Base-by-base conservation (phyloP, 768 basidiomycete species). In the Hemileccinum impolitum region DNA sequence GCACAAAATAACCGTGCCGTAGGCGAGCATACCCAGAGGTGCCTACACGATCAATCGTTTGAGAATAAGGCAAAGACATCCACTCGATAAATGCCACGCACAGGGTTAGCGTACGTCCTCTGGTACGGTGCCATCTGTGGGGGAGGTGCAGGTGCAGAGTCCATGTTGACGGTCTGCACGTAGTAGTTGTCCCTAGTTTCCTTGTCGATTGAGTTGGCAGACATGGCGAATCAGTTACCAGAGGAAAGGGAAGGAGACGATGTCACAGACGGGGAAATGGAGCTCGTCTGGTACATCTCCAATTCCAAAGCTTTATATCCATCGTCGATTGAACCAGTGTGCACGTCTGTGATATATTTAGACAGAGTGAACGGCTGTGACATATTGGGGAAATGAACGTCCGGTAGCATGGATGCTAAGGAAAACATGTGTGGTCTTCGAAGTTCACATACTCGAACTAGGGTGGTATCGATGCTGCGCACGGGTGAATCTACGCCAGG, bases 1-100 rank as follows among this genome's bases (percentile, higher is more conserved):
- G 43, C 65, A 66, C 42, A 66, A 45, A 15, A 66, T 63, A 30
- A 61, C 65, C 12, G 63, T 62, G 19, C 65, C 59, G 23, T 61
- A 64, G 18, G 62, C 53, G 49, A 64, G 53, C 62, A 66, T 61
- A 8, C 63, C 63, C 40, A 66, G 35, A 38, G 63, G 62, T 39
- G 56, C 57, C 64, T 66, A 36, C 8, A 43, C 37, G 18, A 36
- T 40, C 28, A 30, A 9, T 30, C 11, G 28, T 30, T 30, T 30
- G 10, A 39, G 46, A 47, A 42, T 7, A 14, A 46, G n/a, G 12
- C 2, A 19, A 41, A 48, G 14, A 42, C 5, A 32, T n/a, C 6
- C 2, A 17, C 19, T 35, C 6, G 23, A 9, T 23, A 30, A 32
- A 38, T 6, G 4, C 30, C 13, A 52, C 61, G 10, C 28, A 62